Evolutionary conservation across 2,329 filamentous ascomycete genomes (phyloP), one percentile per base, ranked within the genome.

Genomic region (Didymella segeticola): DNA sequence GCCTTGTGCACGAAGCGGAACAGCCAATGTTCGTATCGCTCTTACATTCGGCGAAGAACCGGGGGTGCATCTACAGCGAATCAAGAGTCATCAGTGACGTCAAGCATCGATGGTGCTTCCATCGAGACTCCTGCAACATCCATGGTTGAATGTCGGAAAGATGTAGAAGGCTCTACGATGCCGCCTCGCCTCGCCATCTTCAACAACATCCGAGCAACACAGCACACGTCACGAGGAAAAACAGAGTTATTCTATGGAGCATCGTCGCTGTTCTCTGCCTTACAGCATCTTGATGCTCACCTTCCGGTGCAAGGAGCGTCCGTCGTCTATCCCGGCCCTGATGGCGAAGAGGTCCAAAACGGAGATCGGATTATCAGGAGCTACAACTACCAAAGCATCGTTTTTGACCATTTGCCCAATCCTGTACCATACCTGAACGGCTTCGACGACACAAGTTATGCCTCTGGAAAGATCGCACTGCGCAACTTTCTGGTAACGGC

Each of bases 161-260:
- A n/a, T n/a, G n/a, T n/a, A n/a, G n/a, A n/a, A 10, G 4, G 11
- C 25, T 23, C 19, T 27, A 15, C 53, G 1, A 50, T 56, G 47
- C 53, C 53, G 5, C 41, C 41, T 38, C 53, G 53, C 8, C 12
- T 56, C 9, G 27, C 34, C 7, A 56, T 56, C 8, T 56, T 56
- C 30, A 56, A 56, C 20, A 56, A 56, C 29, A 50, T 56, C 4
- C 47, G 53, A 14, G 53, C 53, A 5, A 50, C 53, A 15, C 53
- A 56, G 17, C 31, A 51, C 7, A 50, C 47, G 11, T 15, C 47
- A 9, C 39, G 45, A 20, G 46, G 51, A 9, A 33, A 26, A 11
- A 56, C 47, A 14, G 53, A 56, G 11, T 15, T 56, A 5, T 56
- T 47, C 36, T 56, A 56, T 19, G 53, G 53, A 23, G 53, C 53